Percentiles rank a stretch among this genome's conserved stretches.
phyloP scores from a whole-genome alignment of 176 grass and related monocot species.

The Aegilops longissima region DNA sequence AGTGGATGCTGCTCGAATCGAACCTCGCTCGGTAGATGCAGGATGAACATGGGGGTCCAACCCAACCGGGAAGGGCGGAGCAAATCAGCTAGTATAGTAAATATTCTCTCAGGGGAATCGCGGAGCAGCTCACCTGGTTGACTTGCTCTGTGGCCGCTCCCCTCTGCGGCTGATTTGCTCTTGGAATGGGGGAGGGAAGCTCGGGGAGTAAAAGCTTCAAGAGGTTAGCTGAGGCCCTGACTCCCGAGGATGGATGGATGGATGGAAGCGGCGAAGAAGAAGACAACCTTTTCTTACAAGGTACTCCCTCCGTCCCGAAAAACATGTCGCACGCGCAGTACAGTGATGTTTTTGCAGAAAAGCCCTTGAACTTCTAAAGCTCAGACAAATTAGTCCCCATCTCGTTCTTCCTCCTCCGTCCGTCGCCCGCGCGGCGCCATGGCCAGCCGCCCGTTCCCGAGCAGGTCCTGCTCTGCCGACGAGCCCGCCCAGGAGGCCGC shows the following conservation, averaged over 20 bases:
- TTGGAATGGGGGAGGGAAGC: slow-evolving; percentile 12
- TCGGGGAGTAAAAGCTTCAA: background rate
- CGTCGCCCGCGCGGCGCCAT: no score
- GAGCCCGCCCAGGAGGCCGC: no score
- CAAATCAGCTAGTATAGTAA: background rate
- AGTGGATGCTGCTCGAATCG: background rate
- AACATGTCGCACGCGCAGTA: no score
- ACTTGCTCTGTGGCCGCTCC: background rate
- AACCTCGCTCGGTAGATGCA: background rate
- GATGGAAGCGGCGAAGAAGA: background rate
- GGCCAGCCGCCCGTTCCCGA: no score
- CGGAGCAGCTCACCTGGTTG: slow-evolving; percentile 36
- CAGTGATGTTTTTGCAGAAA: no score
- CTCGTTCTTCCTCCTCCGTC: no score
- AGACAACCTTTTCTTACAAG: background rate
- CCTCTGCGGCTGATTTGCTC: background rate
- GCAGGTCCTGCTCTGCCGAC: no score
- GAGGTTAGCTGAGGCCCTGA: background rate
- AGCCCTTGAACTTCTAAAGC: no score
- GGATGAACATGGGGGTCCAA: background rate
- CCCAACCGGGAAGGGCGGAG: background rate
- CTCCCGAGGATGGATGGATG: background rate
- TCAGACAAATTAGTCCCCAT: no score
- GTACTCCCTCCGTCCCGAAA: no score
- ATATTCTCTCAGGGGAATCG: background rate